These are phyloP conservation scores for Saccharomycopsis sp. DNA, from an alignment of 805 yeast species.

Conservation along the genomic window DNA sequence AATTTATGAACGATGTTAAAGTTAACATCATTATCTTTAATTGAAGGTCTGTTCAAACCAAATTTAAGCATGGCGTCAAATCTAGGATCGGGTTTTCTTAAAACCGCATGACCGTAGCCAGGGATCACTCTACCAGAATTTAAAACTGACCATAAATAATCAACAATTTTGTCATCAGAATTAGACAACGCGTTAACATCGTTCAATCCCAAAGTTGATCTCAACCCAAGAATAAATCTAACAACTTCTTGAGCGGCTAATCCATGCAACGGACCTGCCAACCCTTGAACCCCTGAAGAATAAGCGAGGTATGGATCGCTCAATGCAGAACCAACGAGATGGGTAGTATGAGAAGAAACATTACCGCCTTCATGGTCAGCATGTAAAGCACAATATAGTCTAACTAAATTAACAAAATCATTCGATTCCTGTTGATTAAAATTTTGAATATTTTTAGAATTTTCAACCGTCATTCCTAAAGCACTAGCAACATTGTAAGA, in stretches of 20 bases:
- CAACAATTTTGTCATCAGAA: slow-evolving; percentile 45
- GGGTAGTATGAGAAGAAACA: slow-evolving; percentile 77
- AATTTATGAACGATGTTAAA: slow-evolving; percentile 61
- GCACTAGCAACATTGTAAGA: slow-evolving; percentile 61
- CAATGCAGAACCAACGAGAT: slow-evolving; percentile 75
- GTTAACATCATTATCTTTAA: slow-evolving; percentile 53
- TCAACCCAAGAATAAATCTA: slow-evolving; percentile 62
- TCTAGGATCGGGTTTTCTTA: slow-evolving; percentile 78
- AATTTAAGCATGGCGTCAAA: slow-evolving; percentile 68
- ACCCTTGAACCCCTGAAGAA: slow-evolving; percentile 74
- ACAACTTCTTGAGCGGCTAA: slow-evolving; percentile 83
- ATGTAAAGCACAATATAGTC: slow-evolving; percentile 69
- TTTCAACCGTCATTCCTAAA: slow-evolving; percentile 48
- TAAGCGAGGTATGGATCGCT: slow-evolving; percentile 70
- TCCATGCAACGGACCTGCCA: slow-evolving; percentile 85
- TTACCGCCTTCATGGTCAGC: slow-evolving; percentile 83
- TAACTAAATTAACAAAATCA: slow-evolving; percentile 63
- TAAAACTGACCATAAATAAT: slow-evolving; percentile 63
- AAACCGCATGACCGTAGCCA: slow-evolving; percentile 85
- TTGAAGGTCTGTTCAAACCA: slow-evolving; percentile 45
- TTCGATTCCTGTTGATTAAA: slow-evolving; percentile 33
- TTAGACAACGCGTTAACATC: slow-evolving; percentile 17
- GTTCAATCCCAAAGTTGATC: slow-evolving; percentile 31
- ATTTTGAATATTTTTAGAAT: slow-evolving; percentile 28
- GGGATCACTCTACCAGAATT: slow-evolving; percentile 76